Evolutionary conservation across 768 basidiomycete genomes (phyloP), one percentile per base, ranked within the genome.

Genomic region (Hydnum rufescens): DNA sequence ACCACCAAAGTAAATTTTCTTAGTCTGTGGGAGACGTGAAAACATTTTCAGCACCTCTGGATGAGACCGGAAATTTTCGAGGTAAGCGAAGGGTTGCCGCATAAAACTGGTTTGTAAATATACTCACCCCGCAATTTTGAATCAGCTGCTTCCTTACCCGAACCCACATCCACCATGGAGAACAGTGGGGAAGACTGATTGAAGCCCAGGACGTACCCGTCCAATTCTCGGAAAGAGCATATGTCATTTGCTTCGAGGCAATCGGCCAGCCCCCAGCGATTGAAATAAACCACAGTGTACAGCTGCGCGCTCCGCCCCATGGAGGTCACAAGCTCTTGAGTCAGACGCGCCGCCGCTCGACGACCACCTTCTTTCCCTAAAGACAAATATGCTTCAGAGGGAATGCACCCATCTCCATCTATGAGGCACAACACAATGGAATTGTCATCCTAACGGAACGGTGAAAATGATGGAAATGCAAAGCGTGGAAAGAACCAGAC

Each of bases 121-220:
- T 6, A 32, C 34, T 13, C 13, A 54, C 53, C 53, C 29, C 51
- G 23, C 22, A 54, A n/a, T 42, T 54, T 54, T 22, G 53, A 51
- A 54, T 54, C 53, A 6, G 53, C 51, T n/a, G 53, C 51, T 26
- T 54, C 53, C 53, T 54, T 54, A 25, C 53, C 53, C 4, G 19
- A 22, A 4, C 53, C 51, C 16, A 54, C 53, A 46, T 54, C 53
- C 5, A 52, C 34, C 22, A 54, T 53, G 25, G 51, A 28, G 31
- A 54, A 54, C n/a, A 54, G 31, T 8, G 53, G 53, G 23, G 23
- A 31, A 1, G 53, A 18, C 36, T 54, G 53, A 31, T 54, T 54
- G 51, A 54, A 54, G 4, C 53, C 57, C 19, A 16, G 6, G 18
- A 54, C 25, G 32, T 54, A 54, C 4, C 32, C 53, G 13, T 13